These are phyloP conservation scores for Omphalea diandra DNA, from an alignment of 441 rosid genomes.

Conservation along the genomic window DNA sequence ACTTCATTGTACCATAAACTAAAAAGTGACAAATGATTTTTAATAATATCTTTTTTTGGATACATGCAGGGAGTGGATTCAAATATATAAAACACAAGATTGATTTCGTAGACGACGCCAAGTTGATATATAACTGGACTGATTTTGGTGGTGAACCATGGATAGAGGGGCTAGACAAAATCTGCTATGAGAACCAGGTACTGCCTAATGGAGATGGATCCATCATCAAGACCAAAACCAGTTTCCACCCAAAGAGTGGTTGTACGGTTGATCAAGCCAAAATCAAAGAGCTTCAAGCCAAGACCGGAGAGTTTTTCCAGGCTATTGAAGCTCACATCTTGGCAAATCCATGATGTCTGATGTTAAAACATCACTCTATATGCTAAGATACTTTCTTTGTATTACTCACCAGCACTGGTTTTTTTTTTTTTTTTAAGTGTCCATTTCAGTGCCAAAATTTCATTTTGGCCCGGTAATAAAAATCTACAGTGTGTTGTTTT, in stretches of 20 bases:
- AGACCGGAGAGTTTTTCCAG: slow-evolving; percentile 19
- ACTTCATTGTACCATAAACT: no score
- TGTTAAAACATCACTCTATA: neutral
- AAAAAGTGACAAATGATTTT: no score
- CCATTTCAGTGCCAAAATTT: no score
- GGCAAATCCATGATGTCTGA: slow-evolving; percentile 28
- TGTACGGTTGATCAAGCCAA: slow-evolving; percentile 13
- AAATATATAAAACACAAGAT: slow-evolving; percentile 27
- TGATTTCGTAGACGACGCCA: slow-evolving; percentile 33
- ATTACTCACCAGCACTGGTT: neutral
- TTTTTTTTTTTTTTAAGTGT: no score
- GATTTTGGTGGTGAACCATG: slow-evolving; percentile 30
- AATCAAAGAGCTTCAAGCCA: slow-evolving; percentile 22
- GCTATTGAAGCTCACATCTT: slow-evolving; percentile 28
- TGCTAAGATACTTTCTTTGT: neutral
- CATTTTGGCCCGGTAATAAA: no score
- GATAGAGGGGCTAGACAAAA: slow-evolving; percentile 27
- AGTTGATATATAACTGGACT: slow-evolving; percentile 25
- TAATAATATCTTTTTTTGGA: no score
- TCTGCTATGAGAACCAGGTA: slow-evolving; percentile 28
- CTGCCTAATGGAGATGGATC: slow-evolving; percentile 28
- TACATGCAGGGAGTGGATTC: slow-evolving; percentile 25
- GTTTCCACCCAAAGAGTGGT: slow-evolving; percentile 8
- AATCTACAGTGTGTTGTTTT: no score
- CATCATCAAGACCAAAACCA: slow-evolving; percentile 4